phyloP scores from a whole-genome alignment of 164 flowering plant genomes.

The Aristolochia californica region DNA sequence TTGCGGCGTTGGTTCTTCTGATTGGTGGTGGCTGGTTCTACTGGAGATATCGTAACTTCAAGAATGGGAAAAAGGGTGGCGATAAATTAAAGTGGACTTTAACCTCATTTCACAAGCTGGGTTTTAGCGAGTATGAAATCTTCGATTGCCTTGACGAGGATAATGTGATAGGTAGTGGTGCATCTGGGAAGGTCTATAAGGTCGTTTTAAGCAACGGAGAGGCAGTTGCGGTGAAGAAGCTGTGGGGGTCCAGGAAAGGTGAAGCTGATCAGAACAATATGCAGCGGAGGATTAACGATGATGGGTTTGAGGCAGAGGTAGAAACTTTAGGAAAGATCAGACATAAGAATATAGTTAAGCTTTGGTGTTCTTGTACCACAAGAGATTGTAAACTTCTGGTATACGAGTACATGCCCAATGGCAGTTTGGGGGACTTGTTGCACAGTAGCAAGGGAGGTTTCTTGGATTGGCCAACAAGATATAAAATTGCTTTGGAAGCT shows the following conservation, averaged over 20 bases:
- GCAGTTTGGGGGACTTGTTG: conserved; percentile 66
- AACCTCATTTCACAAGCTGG: conserved; percentile 57
- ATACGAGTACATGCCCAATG: conserved; percentile 73
- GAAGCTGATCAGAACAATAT: conserved; percentile 5
- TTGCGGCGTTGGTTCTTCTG: conserved; percentile 43
- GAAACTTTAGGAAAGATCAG: conserved; percentile 60
- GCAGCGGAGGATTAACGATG: conserved; percentile 13
- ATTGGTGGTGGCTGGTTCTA: conserved; percentile 44
- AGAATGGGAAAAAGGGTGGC: conserved; percentile 26
- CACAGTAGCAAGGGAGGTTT: conserved; percentile 41
- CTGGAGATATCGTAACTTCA: conserved; percentile 33
- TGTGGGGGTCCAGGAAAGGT: conserved; percentile 21
- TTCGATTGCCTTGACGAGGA: conserved; percentile 45
- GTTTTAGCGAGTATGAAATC: conserved; percentile 51
- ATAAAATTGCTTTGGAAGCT: conserved; percentile 50
- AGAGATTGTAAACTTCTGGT: conserved; percentile 52
- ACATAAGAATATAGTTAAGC: conserved; percentile 62
- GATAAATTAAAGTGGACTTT: conserved; percentile 44
- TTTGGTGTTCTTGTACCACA: conserved; percentile 52
- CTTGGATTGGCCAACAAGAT: conserved; percentile 56
- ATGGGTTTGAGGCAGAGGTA: conserved; percentile 53
- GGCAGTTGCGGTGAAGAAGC: conserved; percentile 66
- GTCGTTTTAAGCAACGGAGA: conserved; percentile 50
- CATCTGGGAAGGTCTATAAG: conserved; percentile 67
- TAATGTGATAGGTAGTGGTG: conserved; percentile 59